Conservation (phyloP, 1,284 basidiomycete genomes). For the Meira miltonrushii region DNA sequence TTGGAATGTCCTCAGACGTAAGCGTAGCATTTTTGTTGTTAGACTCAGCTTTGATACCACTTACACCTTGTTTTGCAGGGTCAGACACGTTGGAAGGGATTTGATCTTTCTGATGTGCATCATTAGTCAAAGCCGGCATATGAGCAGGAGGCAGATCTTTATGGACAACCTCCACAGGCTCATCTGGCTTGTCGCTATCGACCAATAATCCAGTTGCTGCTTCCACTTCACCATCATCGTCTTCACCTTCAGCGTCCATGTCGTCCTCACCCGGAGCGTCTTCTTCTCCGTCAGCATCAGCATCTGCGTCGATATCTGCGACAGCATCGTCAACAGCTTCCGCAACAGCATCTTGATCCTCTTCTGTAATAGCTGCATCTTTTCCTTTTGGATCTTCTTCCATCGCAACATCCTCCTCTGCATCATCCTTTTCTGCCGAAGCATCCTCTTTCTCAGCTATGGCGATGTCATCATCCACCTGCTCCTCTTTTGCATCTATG, state of each 20-base stretch:
- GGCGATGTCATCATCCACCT: slow-evolving; percentile 9
- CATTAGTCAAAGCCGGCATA: slow-evolving; percentile 26
- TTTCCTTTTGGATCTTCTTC: background rate
- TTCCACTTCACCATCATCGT: slow-evolving; percentile 33
- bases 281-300: slow-evolving; percentile 16
- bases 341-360: slow-evolving; percentile 38
- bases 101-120: slow-evolving; percentile 8
- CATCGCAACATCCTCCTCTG: background rate
- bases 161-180: slow-evolving; percentile 26
- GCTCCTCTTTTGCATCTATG: slow-evolving; percentile 1
- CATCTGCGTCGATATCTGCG: slow-evolving; percentile 21
- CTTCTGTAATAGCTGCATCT: slow-evolving; percentile 9
- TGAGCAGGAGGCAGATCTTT: slow-evolving; percentile 21
- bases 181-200: slow-evolving; percentile 19
- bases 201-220: slow-evolving; percentile 27
- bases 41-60: slow-evolving; percentile 29
- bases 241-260: slow-evolving; percentile 20
- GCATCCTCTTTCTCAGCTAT: slow-evolving; percentile 14
- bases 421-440: background rate
- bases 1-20: slow-evolving; percentile 29
- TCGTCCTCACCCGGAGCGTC: slow-evolving; percentile 20
- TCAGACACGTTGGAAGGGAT: slow-evolving; percentile 15
- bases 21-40: slow-evolving; percentile 37
- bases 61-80: slow-evolving; percentile 22
- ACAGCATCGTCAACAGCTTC: slow-evolving; percentile 32